phyloP scores from a whole-genome alignment of 768 basidiomycete species.

The Russula sp. region DNA sequence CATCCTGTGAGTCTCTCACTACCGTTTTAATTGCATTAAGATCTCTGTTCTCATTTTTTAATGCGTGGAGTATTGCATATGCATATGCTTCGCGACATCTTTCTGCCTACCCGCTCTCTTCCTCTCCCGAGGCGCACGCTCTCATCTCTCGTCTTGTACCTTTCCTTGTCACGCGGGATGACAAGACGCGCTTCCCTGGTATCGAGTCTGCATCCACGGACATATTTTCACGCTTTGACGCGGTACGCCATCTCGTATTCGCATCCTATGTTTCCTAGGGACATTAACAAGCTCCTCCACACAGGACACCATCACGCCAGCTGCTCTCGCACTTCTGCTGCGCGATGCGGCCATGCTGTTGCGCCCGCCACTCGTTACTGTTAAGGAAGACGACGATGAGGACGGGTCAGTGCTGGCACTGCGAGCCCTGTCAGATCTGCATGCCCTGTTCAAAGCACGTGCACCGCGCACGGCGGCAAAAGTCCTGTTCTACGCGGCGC shows the following conservation, averaged over 20 bases:
- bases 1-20: conserved; percentile 45
- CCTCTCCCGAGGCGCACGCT: conserved; percentile 37
- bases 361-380: conserved; percentile 32
- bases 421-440: conserved; percentile 51
- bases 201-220: conserved; percentile 50
- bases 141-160: conserved; percentile 48
- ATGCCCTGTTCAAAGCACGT: conserved; percentile 32
- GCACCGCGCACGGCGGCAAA: conserved; percentile 45
- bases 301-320: conserved; percentile 30
- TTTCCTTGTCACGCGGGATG: conserved; percentile 55
- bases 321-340: conserved; percentile 46
- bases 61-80: conserved; percentile 51
- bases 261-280: not conserved
- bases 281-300: not conserved
- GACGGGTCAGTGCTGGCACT: conserved; percentile 38
- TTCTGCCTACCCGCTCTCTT: conserved; percentile 49
- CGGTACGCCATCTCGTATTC: conserved; percentile 33
- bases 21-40: not conserved
- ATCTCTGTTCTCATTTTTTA: not conserved
- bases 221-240: conserved; percentile 55
- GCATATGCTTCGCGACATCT: conserved; percentile 58
- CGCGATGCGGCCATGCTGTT: conserved; percentile 47
- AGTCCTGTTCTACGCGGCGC: conserved; percentile 62
- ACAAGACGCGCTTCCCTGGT: conserved; percentile 44
- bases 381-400: conserved; percentile 29